These are phyloP conservation scores for Trichaptum fuscoviolaceum DNA, from an alignment of 768 basidiomycete genomes.

Conservation along the genomic window DNA sequence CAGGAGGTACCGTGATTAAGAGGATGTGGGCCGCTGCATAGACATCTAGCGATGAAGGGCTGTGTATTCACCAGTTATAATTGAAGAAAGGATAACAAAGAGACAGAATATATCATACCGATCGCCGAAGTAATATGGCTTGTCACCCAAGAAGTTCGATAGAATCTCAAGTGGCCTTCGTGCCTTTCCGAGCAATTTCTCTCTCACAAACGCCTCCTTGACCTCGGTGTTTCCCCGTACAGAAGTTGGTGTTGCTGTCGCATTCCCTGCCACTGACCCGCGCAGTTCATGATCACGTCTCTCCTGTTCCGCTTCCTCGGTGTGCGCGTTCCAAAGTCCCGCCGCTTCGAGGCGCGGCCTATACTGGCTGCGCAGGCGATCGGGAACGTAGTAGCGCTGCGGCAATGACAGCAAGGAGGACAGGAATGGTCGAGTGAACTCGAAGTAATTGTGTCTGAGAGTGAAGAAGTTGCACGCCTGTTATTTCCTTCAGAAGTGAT, in stretches of 20 bases:
- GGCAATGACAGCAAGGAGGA: conserved; percentile 57
- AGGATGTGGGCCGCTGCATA: conserved; percentile 65
- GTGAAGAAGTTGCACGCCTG: conserved; percentile 66
- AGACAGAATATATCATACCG: conserved; percentile 29
- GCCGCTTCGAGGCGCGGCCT: conserved; percentile 53
- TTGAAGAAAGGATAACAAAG: background rate
- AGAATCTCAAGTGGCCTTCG: conserved; percentile 54
- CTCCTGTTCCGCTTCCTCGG: conserved; percentile 37
- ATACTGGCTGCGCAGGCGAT: conserved; percentile 53
- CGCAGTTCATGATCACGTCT: conserved; percentile 14
- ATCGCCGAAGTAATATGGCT: conserved; percentile 46
- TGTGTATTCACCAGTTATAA: conserved; percentile 22
- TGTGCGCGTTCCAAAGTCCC: conserved; percentile 53
- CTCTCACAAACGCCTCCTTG: conserved; percentile 54
- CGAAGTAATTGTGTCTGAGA: conserved; percentile 54
- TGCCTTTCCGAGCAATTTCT: conserved; percentile 63
- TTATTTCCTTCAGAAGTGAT: conserved; percentile 1
- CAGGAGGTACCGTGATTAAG: conserved; percentile 31
- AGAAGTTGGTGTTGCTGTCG: background rate
- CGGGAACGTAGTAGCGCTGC: conserved; percentile 69
- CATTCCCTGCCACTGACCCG: background rate
- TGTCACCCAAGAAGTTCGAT: conserved; percentile 44
- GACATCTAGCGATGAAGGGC: conserved; percentile 60
- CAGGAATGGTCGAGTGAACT: conserved; percentile 49
- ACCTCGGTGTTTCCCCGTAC: conserved; percentile 31